Evolutionary conservation across 371 early-diverging fungal species (phyloP), one percentile per base, ranked within the genome.

Genomic region (Mortierella polycephala): DNA sequence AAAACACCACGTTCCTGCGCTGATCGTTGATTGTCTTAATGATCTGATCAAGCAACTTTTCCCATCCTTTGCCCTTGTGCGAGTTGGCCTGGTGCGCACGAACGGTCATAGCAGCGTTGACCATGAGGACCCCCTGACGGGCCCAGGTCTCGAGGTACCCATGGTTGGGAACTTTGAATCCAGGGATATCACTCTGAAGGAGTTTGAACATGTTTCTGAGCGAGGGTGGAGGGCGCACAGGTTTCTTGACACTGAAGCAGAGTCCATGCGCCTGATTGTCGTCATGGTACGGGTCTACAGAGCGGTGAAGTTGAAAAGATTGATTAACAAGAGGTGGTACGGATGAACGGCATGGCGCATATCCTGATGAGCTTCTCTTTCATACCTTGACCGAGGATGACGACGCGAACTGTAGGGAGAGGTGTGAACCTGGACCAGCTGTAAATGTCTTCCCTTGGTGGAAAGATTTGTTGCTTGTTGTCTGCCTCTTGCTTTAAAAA

Each of bases 31-130:
- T 77, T 53, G 91, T 82, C 13, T 84, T 74, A 50, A 99, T 88
- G 20, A 98, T 90, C 5, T 91, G 88, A 76, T 98, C 94, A 84
- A 71, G 98, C 75, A 99, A 91, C 49, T 83, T 77, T 62, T 94
- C 91, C 99, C 99, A 99, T 0, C 98, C 98, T 62, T 87, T 83
- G 8, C 85, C 83, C n/a, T 91, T 83, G 85, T 99, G 99, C 44
- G 96, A 95, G 56, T 89, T 92, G 40, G 99, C 90, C 45, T 91
- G 77, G 74, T 91, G 89, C 12, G 89, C 89, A 58, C 90, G 93
- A 14, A 99, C 99, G 9, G 97, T 98, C 62, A 99, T 87, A 41
- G 93, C 82, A 6, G 99, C 91, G 79, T 99, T 99, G 45, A 99
- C 88, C 71, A 99, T 69, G 49, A 99, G 83, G 11, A 99, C 99